A percentile compares a stretch with the other conserved stretches of the same genome.
Conservation (phyloP, 306 rosid genomes). For the Cicer pinnatifidum region DNA sequence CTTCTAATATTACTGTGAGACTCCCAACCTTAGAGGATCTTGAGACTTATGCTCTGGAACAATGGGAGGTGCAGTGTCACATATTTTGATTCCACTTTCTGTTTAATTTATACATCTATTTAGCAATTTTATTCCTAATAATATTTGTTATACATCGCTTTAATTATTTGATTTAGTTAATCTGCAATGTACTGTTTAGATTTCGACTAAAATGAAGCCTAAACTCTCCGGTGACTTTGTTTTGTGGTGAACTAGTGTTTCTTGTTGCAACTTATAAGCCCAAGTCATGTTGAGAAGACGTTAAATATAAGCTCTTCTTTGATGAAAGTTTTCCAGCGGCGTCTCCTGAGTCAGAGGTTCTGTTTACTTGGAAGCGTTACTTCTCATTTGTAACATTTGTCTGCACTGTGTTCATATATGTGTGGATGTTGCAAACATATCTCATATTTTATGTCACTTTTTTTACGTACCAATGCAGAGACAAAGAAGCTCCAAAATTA, state of each 20-base stretch:
- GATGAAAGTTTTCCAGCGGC: conserved; percentile 94
- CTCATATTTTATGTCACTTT: conserved; percentile 36
- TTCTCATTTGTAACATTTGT: conserved; percentile 37
- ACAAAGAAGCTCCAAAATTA: conserved; percentile 81
- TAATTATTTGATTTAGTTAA: conserved; percentile 34
- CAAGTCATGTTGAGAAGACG: conserved; percentile 76
- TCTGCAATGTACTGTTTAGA: conserved; percentile 37
- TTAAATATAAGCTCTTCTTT: conserved; percentile 77
- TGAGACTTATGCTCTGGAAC: conserved; percentile 75
- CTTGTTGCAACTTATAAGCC: conserved; percentile 91
- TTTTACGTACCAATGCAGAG: conserved; percentile 57
- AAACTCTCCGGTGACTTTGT: conserved; percentile 51
- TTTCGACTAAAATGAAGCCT: conserved; percentile 43
- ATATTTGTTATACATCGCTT: conserved; percentile 7
- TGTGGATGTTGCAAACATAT: conserved; percentile 31
- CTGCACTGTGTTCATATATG: conserved; percentile 10
- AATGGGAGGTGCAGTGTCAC: conserved; percentile 79
- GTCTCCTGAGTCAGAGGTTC: conserved; percentile 84
- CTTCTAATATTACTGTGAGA: conserved; percentile 80
- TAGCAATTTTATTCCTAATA: conserved; percentile 9
- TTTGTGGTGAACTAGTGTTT: conserved; percentile 74
- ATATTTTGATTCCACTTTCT: conserved; percentile 36
- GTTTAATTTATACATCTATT: conserved; percentile 32
- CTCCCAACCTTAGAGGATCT: conserved; percentile 85
- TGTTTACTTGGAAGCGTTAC: conserved; percentile 35